Percentiles rank a stretch among this genome's conserved stretches.
Conservation (phyloP, 1,139 yeast genomes). For the Debaryomyces sp. region DNA sequence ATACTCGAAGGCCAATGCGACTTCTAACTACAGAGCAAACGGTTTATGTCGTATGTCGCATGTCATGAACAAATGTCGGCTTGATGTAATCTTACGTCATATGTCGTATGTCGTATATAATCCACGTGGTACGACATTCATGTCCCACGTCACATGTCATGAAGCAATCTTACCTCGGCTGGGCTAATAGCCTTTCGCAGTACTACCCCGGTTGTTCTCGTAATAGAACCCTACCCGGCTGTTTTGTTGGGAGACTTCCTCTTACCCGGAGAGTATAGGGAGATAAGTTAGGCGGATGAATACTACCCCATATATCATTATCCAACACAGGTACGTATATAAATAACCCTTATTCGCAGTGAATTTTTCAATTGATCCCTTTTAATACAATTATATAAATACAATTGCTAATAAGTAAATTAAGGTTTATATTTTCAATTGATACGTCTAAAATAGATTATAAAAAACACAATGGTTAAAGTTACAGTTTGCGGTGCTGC, state of each 20-base stretch:
- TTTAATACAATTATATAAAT: background rate
- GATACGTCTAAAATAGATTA: background rate
- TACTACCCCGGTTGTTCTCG: background rate
- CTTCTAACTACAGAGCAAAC: background rate
- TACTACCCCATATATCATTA: conserved; percentile 3
- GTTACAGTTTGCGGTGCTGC: conserved; percentile 95
- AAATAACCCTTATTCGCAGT: conserved; percentile 1
- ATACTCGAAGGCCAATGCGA: background rate
- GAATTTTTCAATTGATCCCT: conserved; percentile 1
- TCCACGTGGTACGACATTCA: background rate
- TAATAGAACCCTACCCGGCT: background rate
- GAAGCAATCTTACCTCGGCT: background rate
- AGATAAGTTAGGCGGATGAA: background rate
- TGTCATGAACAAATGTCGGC: background rate
- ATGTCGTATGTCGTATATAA: background rate
- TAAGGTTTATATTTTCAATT: conserved; percentile 4
- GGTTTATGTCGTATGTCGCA: background rate
- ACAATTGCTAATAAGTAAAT: background rate
- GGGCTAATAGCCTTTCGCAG: background rate
- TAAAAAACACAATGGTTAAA: conserved; percentile 43
- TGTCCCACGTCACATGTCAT: background rate
- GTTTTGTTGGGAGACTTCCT: background rate
- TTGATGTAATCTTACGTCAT: background rate
- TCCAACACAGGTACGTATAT: background rate
- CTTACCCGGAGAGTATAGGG: conserved; percentile 2